Evolutionary conservation across 768 basidiomycete genomes (phyloP), one percentile per base, ranked within the genome.

Genomic region (Xanthoconium purpureum): DNA sequence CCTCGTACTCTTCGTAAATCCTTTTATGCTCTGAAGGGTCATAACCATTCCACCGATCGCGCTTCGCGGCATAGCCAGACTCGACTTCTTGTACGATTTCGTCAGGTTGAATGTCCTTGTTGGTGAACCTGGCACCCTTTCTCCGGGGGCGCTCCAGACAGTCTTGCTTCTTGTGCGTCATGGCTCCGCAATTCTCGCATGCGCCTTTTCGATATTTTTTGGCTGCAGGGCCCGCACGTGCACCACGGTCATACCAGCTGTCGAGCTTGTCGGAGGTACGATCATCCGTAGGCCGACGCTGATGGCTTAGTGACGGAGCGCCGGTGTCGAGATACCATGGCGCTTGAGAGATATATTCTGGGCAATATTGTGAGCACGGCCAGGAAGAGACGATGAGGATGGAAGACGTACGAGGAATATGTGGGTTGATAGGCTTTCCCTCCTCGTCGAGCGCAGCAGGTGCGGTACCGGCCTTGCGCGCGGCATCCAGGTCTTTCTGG

Each of bases 261-360:
- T 94, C 87, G 63, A 95, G 85, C 71, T 89, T 91, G 68, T 79
- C 77, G 15, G 77, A 48, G 10, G 81, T 71, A 52, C 77, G 74
- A 59, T 85, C 84, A 32, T 88, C 84, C 5, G 78, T 62, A 20
- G 82, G 87, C 58, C 87, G 84, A 63, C 96, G 87, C 71, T 99
- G 97, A 78, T 98, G 96, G 68, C 87, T 91, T 52, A 99, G 81
- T 11, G 94, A 94, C 1, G 97, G 94, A 35, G 84, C 87, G 45
- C 94, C 97, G 6, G 90, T 94, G 73, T 98, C 92, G 62, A 96
- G 83, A 73, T 98, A 99, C 97, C 97, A 99, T 55, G 97, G 97
- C 9, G 94, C 96, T 73, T 96, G 93, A 8, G 96, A 93, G 70
- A 99, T 99, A 71, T 98, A 99, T 75, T 98, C 93, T 94, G 50